Conservation (phyloP, 1,139 yeast species). For the Kodamaea plutei region DNA sequence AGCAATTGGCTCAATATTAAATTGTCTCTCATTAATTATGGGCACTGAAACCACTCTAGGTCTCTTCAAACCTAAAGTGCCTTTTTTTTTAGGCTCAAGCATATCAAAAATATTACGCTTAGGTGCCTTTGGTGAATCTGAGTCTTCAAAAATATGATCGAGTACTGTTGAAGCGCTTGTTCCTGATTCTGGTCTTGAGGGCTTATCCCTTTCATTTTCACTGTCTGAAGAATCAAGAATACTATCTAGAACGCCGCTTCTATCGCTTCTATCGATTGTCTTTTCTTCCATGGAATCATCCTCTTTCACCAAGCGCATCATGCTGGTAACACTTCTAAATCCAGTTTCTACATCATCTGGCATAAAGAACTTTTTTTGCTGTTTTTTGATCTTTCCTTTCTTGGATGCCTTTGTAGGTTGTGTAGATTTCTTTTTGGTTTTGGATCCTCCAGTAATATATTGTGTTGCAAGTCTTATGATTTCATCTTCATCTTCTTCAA, state of each 20-base stretch:
- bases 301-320: slow-evolving; percentile 35
- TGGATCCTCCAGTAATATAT: slow-evolving; percentile 29
- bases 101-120: background rate
- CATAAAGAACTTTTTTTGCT: slow-evolving; percentile 55
- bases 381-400: slow-evolving; percentile 13
- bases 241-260: slow-evolving; percentile 16
- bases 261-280: slow-evolving; percentile 3
- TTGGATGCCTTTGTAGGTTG: slow-evolving; percentile 8
- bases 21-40: too few species aligned
- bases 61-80: slow-evolving; percentile 7
- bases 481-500: slow-evolving; percentile 62
- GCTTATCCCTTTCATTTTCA: slow-evolving; percentile 8
- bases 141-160: too few species aligned
- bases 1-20: too few species aligned
- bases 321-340: slow-evolving; percentile 52
- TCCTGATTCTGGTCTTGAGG: background rate
- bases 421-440: slow-evolving; percentile 21
- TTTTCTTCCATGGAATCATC: slow-evolving; percentile 1
- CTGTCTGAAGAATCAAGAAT: slow-evolving; percentile 21
- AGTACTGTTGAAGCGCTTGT: background rate
- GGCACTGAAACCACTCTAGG: slow-evolving; percentile 3
- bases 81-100: slow-evolving; percentile 8
- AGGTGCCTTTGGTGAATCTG: too few species aligned
- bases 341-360: slow-evolving; percentile 77
- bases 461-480: slow-evolving; percentile 60